Conservation (phyloP, 78 protist species). For the Isochrysis galbana region DNA sequence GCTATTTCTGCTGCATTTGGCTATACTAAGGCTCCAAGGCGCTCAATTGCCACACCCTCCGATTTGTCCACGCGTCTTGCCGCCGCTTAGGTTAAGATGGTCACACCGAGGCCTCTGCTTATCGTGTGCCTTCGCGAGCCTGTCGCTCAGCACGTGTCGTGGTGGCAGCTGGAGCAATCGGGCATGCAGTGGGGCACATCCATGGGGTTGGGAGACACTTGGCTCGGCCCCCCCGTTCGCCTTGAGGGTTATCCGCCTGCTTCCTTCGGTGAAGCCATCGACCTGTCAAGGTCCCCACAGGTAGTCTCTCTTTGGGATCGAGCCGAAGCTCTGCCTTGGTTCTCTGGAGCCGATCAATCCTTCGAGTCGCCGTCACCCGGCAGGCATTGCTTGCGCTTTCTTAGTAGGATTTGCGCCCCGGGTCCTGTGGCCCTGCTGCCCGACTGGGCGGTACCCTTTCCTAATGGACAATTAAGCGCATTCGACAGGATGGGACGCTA, state of each 20-base stretch:
- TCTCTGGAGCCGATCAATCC: no score
- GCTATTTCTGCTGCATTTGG: not conserved
- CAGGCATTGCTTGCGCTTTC: no score
- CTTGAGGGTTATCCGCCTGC: not conserved
- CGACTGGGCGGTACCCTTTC: not conserved
- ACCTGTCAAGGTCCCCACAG: not conserved
- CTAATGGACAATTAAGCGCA: not conserved
- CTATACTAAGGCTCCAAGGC: no score
- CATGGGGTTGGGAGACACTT: not conserved
- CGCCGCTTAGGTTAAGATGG: not conserved
- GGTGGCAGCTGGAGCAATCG: constrained; percentile 5
- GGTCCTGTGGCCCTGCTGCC: not conserved
- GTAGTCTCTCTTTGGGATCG: not conserved
- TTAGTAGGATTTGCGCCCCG: no score
- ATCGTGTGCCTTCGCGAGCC: constrained; percentile 22
- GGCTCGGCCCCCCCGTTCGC: not conserved
- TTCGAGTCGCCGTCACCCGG: no score
- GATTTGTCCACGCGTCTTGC: no score
- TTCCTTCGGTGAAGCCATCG: not conserved
- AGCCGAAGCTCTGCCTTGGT: not conserved
- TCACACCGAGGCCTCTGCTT: not conserved
- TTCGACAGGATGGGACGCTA: not conserved
- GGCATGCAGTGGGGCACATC: not conserved
- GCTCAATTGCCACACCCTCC: no score
- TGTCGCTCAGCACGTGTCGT: not conserved